A percentile compares a stretch with the other conserved stretches of the same genome.
Conservation (phyloP, 371 early-diverging fungal species). For the Mucor ambiguus region DNA sequence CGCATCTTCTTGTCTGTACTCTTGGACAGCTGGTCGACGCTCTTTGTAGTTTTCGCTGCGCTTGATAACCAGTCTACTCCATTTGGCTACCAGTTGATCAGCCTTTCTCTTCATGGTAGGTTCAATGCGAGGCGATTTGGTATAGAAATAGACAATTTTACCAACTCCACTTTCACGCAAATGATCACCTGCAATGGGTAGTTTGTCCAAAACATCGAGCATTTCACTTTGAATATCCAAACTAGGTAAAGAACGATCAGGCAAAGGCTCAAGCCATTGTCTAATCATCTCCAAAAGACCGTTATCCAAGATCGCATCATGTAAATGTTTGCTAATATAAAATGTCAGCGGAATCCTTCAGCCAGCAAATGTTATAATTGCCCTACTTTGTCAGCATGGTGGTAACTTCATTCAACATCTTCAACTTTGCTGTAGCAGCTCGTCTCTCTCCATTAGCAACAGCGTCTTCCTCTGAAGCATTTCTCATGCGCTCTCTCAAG, state of each 20-base stretch:
- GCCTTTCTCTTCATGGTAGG: conserved; percentile 78
- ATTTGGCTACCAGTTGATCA: conserved; percentile 81
- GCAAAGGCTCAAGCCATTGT: conserved; percentile 96
- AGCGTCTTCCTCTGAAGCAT: conserved; percentile 78
- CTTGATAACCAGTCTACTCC: conserved; percentile 86
- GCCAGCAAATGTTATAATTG: background rate
- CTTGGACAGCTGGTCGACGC: conserved; percentile 42
- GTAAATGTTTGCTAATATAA: conserved; percentile 52
- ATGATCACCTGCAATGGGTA: conserved; percentile 87
- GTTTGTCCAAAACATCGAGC: conserved; percentile 72
- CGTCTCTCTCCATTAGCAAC: conserved; percentile 72
- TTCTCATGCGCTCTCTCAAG: conserved; percentile 80
- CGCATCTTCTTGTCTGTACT: conserved; percentile 46
- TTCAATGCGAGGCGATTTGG: conserved; percentile 84
- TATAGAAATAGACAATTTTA: conserved; percentile 93
- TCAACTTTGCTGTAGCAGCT: conserved; percentile 86
- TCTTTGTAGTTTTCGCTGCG: conserved; percentile 81
- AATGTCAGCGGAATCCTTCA: background rate
- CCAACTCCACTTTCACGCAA: conserved; percentile 91
- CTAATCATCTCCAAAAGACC: conserved; percentile 87
- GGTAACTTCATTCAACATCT: conserved; percentile 74
- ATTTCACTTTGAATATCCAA: conserved; percentile 90
- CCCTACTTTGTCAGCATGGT: conserved; percentile 71
- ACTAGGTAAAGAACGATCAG: conserved; percentile 93
- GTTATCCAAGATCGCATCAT: conserved; percentile 83